Base-by-base conservation (phyloP, 257 asterid genomes). In the Coffea eugenioides region DNA sequence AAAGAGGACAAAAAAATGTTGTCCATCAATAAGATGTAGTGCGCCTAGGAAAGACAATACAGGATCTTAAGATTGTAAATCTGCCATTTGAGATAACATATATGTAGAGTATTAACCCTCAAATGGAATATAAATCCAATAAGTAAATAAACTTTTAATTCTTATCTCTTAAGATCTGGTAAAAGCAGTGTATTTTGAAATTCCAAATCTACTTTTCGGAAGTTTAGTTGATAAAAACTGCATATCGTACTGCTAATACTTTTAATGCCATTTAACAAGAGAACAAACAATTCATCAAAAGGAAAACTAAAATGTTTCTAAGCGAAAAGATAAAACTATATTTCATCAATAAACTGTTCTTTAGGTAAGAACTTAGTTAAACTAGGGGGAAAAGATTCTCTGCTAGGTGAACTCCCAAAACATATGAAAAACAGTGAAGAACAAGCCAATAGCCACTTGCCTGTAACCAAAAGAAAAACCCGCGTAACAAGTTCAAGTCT, bases 381-480 rank as follows among this genome's bases (percentile, higher is more conserved):
- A 39, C 43, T 39, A 4, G 43, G 43, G 43, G 43, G 43, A 39
- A 39, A 39, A 39, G 34, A 2, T 39, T 39, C 43, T 39, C 43
- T 39, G 43, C 43, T 39, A 39, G 43, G 3, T 2, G 3, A 39
- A 39, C 43, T 39, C 43, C 5, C 1, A 39, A 2, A 39, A 39
- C 43, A 39, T 39, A 39, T 39, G 43, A 61, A 59, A 20, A 7
- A 59, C 51, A 70, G 49, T 20, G 20, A 25, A 56, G 49, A 41
- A 64, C 39, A 39, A 76, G 76, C 65, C 25, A 74, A 41, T 69
- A 25, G 27, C 21, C 76, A 80, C 84, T 77, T 59, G 83, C 93
- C 88, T 82, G 80, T 36, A 89, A 82, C 91, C 91, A 89, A 77
- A 85, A 88, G 89, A 88, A 83, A 80, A 90, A 88, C 8, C 93